Base-by-base conservation (phyloP, 805 yeast genomes). In the Pichia membranifaciens region DNA sequence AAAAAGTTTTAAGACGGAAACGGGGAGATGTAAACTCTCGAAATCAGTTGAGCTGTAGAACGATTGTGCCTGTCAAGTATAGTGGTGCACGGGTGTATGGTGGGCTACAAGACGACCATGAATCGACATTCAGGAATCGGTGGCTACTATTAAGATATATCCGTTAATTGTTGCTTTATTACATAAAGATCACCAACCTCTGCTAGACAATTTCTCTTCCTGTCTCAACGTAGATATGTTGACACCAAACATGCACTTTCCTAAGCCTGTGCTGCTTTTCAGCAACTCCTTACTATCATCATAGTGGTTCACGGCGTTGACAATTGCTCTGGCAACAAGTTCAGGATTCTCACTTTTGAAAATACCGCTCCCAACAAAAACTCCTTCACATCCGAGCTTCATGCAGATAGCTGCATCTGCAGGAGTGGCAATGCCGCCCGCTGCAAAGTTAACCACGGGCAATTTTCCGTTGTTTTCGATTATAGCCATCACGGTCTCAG, bases 341-440 rank as follows among this genome's bases (percentile, higher is more conserved):
- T 73, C 87, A 2, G 93, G 91, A 67, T 84, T 75, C 50, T 75
- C 71, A 37, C 88, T 79, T 64, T 81, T 80, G 76, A 84, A 85
- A 53, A 84, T 84, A 22, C 93, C 93, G 4, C 87, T 81, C 17
- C 87, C 87, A 23, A 81, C 88, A 57, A 82, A 82, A 28, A 82
- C 84, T 51, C 88, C 88, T 60, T 82, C 88, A 58, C 84, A 79
- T n/a, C 88, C 88, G 51, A 82, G 66, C 60, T 81, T 84, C 88
- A 86, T 85, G 65, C 87, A 79, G 53, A 86, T 67, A 18, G 93
- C 93, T 22, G 95, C 95, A 64, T 85, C 95, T 8, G 90, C 81
- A 31, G 95, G 95, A 12, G 95, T 83, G 9, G 95, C 93, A 44
- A 85, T 83, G 50, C 95, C 95, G 38, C 95, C 95, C 25, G 93